phyloP scores from a whole-genome alignment of 2,329 filamentous ascomycete genomes.

The Harringtonia lauricola region DNA sequence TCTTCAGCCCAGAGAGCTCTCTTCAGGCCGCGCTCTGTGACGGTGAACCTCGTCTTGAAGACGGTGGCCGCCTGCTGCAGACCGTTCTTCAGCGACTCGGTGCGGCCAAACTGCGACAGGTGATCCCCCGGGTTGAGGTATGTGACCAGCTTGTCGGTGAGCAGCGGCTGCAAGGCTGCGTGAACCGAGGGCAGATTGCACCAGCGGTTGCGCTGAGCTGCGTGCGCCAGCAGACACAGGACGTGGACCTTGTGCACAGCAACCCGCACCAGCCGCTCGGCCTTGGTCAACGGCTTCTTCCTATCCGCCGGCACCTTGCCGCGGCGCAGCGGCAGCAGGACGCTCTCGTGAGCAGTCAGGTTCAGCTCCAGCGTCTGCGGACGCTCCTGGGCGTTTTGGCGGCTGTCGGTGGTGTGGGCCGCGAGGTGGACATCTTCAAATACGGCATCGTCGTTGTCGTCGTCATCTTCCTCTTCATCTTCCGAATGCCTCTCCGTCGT shows the following conservation, averaged over 20 bases:
- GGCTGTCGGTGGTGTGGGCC: background rate
- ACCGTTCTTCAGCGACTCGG: slow-evolving; percentile 68
- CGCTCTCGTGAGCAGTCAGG: slow-evolving; percentile 33
- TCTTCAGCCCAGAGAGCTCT: slow-evolving; percentile 67
- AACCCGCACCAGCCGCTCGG: slow-evolving; percentile 47
- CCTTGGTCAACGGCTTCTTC: slow-evolving; percentile 40
- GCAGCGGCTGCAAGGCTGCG: slow-evolving; percentile 47
- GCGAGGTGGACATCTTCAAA: slow-evolving; percentile 7
- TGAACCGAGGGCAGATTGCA: slow-evolving; percentile 70
- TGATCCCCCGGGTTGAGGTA: slow-evolving; percentile 57
- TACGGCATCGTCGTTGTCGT: slow-evolving; percentile 7
- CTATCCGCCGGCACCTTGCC: slow-evolving; percentile 21
- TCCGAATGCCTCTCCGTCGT: slow-evolving; percentile 11
- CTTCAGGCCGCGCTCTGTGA: slow-evolving; percentile 60
- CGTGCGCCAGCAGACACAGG: slow-evolving; percentile 70
- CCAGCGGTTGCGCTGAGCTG: slow-evolving; percentile 72
- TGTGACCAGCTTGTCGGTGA: slow-evolving; percentile 53
- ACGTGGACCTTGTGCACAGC: slow-evolving; percentile 82
- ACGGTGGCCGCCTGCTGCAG: slow-evolving; percentile 56
- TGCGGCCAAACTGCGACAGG: slow-evolving; percentile 62
- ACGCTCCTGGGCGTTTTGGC: background rate
- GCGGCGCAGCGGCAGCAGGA: slow-evolving; percentile 17
- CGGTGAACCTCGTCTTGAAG: slow-evolving; percentile 59
- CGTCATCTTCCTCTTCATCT: slow-evolving; percentile 10
- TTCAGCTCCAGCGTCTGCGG: slow-evolving; percentile 36